phyloP scores from a whole-genome alignment of 208 protist species.

The Trypanosoma rangeli region DNA sequence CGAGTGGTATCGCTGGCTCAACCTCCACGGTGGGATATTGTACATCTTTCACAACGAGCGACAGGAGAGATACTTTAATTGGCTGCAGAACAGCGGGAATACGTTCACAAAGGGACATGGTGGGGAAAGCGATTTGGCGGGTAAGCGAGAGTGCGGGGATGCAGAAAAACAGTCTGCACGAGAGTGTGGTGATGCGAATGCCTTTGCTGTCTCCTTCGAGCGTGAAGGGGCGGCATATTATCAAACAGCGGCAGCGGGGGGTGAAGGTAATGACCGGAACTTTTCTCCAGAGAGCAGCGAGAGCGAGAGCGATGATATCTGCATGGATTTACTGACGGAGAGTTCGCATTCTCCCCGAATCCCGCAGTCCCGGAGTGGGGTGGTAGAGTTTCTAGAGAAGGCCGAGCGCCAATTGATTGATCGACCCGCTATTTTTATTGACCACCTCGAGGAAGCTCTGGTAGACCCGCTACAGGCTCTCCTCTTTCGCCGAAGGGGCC shows the following conservation, averaged over 20 bases:
- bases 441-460: slow-evolving; percentile 27
- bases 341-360: background rate
- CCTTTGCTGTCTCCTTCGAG: background rate
- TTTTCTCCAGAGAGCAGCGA: background rate
- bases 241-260: background rate
- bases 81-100: slow-evolving; percentile 37
- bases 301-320: background rate
- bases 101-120: background rate
- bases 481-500: slow-evolving; percentile 11
- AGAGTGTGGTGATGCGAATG: background rate
- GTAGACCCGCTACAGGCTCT: slow-evolving; percentile 29
- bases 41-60: slow-evolving; percentile 80
- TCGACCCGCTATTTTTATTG: slow-evolving; percentile 20
- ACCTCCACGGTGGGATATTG: slow-evolving; percentile 69
- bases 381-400: slow-evolving; percentile 7
- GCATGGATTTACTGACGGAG: background rate
- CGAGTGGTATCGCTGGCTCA: slow-evolving; percentile 81
- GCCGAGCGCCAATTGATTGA: slow-evolving; percentile 24
- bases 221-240: background rate
- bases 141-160: background rate
- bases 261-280: background rate
- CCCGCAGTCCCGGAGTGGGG: background rate
- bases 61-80: slow-evolving; percentile 67
- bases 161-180: background rate
- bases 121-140: background rate